A percentile compares a stretch with the other conserved stretches of the same genome.
Conservation (phyloP, 257 asterid species). For the Lavandula angustifolia region DNA sequence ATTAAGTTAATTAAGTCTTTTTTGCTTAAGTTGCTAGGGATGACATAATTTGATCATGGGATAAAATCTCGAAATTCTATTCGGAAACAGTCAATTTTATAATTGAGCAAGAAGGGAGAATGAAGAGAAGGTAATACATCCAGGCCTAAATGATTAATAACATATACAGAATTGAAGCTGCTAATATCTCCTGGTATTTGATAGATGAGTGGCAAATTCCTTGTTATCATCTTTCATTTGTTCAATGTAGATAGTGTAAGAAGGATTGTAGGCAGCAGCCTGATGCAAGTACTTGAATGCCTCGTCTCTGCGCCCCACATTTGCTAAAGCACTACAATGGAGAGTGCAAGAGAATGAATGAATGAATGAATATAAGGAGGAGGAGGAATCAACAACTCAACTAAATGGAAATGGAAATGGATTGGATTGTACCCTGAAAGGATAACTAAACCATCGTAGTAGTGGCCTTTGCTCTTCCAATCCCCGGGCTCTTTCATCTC, state of each 20-base stretch:
- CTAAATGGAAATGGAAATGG: background rate
- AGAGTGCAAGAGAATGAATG: background rate
- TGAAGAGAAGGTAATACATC: no score
- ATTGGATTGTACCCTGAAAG: constrained; percentile 61
- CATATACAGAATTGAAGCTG: constrained; percentile 23
- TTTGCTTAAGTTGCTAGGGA: no score
- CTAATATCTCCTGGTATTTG: constrained; percentile 50
- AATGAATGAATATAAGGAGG: background rate
- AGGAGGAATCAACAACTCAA: background rate
- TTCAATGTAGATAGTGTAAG: constrained; percentile 47
- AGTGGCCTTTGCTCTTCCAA: constrained; percentile 70
- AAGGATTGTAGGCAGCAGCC: constrained; percentile 62
- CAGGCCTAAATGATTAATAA: no score
- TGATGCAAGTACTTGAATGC: constrained; percentile 61
- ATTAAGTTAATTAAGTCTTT: no score
- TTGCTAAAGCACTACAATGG: constrained; percentile 52
- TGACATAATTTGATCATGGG: no score
- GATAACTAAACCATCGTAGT: constrained; percentile 68
- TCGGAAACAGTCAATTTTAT: no score
- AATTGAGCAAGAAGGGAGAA: no score
- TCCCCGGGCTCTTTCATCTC: constrained; percentile 69
- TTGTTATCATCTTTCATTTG: constrained; percentile 50
- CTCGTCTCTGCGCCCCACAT: constrained; percentile 59
- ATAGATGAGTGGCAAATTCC: constrained; percentile 55
- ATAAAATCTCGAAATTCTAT: no score